Percentiles rank a stretch among this genome's conserved stretches.
Conservation (phyloP, 148 eudicot species). For the Arbutus unedo region DNA sequence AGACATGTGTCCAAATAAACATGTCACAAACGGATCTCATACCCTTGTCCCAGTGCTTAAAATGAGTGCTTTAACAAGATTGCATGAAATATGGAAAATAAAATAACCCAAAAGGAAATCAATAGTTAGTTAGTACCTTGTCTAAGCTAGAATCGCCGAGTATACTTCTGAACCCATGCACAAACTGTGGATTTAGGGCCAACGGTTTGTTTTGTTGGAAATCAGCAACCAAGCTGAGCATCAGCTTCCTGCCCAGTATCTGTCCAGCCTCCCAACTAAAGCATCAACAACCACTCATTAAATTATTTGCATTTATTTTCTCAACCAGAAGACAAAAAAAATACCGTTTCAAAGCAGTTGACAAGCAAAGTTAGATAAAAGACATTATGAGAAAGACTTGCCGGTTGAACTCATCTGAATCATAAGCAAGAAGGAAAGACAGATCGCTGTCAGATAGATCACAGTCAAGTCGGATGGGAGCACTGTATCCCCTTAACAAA, state of each 20-base stretch:
- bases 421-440: conserved; percentile 92
- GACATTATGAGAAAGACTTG: conserved; percentile 21
- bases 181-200: conserved; percentile 64
- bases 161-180: conserved; percentile 73
- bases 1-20: background rate
- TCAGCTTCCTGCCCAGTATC: conserved; percentile 75
- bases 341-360: no score
- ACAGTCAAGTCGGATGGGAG: conserved; percentile 84
- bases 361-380: background rate
- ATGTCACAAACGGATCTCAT: background rate
- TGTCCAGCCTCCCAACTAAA: conserved; percentile 98
- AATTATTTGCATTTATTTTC: background rate
- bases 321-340: background rate
- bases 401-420: conserved; percentile 98
- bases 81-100: background rate
- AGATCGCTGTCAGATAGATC: conserved; percentile 82
- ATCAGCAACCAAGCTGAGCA: conserved; percentile 81
- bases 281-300: conserved; percentile 4
- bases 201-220: conserved; percentile 79
- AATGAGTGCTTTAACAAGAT: background rate
- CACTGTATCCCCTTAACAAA: conserved; percentile 81
- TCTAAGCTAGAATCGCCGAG: conserved; percentile 68
- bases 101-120: background rate
- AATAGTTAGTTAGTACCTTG: conserved; percentile 43
- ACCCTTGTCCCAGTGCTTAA: background rate